Conservation (phyloP, 768 basidiomycete genomes). For the Mycena vitilis region DNA sequence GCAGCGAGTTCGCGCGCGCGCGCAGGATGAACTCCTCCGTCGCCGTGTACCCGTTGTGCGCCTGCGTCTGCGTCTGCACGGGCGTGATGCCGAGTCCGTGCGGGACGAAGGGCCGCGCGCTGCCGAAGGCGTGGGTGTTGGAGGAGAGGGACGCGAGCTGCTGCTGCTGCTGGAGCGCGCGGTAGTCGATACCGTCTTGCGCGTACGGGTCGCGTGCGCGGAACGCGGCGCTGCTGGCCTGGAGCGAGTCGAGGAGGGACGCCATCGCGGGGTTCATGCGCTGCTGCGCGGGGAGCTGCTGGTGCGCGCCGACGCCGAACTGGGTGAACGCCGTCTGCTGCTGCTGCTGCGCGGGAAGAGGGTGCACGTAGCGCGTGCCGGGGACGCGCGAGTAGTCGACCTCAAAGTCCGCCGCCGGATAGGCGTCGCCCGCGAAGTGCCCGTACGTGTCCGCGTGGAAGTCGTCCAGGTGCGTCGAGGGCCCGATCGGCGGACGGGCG, state of each 20-base stretch:
- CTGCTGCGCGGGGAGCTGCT: slow-evolving; percentile 20
- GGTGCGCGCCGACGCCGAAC: slow-evolving; percentile 16
- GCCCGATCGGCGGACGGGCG: slow-evolving; percentile 8
- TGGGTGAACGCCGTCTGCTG: neutral
- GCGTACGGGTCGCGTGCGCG: slow-evolving; percentile 23
- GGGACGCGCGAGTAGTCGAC: slow-evolving; percentile 54
- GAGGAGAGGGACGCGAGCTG: slow-evolving; percentile 23
- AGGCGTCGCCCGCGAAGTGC: slow-evolving; percentile 40
- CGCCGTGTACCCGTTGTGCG: slow-evolving; percentile 70
- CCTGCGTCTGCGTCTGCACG: slow-evolving; percentile 20
- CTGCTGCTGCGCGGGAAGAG: no score
- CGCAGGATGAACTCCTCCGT: slow-evolving; percentile 78
- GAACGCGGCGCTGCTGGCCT: slow-evolving; percentile 26
- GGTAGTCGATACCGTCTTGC: slow-evolving; percentile 25
- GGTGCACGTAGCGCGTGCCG: no score
- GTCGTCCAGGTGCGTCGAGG: slow-evolving; percentile 9
- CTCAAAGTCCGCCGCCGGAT: slow-evolving; percentile 42
- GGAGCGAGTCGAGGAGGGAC: slow-evolving; percentile 49
- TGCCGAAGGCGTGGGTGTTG: neutral
- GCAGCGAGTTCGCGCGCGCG: slow-evolving; percentile 54
- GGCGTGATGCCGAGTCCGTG: no score
- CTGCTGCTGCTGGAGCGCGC: slow-evolving; percentile 31
- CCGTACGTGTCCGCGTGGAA: slow-evolving; percentile 7
- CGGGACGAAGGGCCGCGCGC: slow-evolving; percentile 12
- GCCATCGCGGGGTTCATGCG: slow-evolving; percentile 53